Evolutionary conservation across 306 rosid genomes (phyloP), one percentile per base, ranked within the genome.

Genomic region (Bauhinia variegata): DNA sequence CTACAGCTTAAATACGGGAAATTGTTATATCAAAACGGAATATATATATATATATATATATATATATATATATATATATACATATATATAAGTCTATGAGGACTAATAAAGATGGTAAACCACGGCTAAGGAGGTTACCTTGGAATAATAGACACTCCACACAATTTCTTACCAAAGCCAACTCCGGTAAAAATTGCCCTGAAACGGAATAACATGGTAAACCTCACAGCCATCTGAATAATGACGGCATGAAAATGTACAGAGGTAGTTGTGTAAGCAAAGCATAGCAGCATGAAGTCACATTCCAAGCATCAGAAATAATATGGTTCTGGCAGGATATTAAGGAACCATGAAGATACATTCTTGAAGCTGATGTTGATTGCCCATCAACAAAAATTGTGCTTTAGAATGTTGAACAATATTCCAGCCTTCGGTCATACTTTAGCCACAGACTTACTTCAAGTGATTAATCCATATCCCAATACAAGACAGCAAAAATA

Each of bases 101-200:
- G 54, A 9, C 37, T 28, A 5, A 41, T 2, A 55, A 42, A 34
- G 41, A 36, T 60, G 19, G 18, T 60, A 59, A 73, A 38, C 4
- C 51, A 43, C 67, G 46, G 42, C 38, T 60, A 19, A 49, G 56
- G 46, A 79, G 76, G 75, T 77, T 79, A 87, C 98, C 96, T 92
- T 79, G 95, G 81, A 77, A 92, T 56, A 52, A 89, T 75, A 33
- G 98, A 92, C 73, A 92, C 95, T 53, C 96, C 95, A 59, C 98
- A 92, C 67, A 92, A 80, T 72, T 87, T 89, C 75, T 89, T 92
- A 80, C 96, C 89, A 75, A 92, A 92, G 62, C 89, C 91, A 69
- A 89, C 98, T 65, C 96, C 98, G 19, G 82, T 82, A 79, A 87
- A 89, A 70, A 74, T 76, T 51, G 98, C 48, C 77, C 98, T 92